Base-by-base conservation (phyloP, 176 grass and related monocot species). In the Zizania latifolia region DNA sequence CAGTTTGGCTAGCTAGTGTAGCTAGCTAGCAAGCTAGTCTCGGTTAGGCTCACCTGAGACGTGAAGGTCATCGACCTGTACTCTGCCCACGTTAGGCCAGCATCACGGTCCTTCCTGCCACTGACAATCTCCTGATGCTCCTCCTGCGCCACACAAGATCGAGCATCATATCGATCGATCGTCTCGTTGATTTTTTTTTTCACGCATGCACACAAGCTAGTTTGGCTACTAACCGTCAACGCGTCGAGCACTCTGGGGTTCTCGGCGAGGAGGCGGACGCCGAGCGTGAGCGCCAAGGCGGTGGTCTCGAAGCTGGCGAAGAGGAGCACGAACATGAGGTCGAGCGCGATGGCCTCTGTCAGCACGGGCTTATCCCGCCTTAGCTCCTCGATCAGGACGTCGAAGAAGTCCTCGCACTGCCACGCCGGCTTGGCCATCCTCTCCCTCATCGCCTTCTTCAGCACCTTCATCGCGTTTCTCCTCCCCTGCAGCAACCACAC, bases 21-120 rank as follows among this genome's bases (percentile, higher is more conserved):
- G 33, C 27, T 63, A 70, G 44, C 28, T 62, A 68, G 31, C 17
- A 23, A 48, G 9, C 11, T 44, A 69, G 40, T 57, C 57, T 55
- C 45, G 59, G 75, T 81, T 84, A 83, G 63, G 66, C 78, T 84
- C 80, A 96, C 93, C 89, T 92, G 86, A 62, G 79, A 83, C 30
- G 93, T 96, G 69, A 96, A 87, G 33, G 81, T 85, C 93, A 96
- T 96, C 31, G 89, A 87, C 90, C 80, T 96, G 69, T 96, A 96
- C 77, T 92, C 93, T 13, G 76, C 56, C 93, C 93, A 96, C 81
- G 89, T 92, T 48, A 96, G 77, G 6, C 44, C 89, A 10, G 83
- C 83, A 78, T 89, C 64, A 17, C 73, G 67, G 48, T 87, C 68
- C 78, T 81, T 78, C 78, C 86, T 87, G 35, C 84, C 84, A 59